phyloP scores from a whole-genome alignment of 2,329 filamentous ascomycete species.

The Colletotrichum higginsianum region DNA sequence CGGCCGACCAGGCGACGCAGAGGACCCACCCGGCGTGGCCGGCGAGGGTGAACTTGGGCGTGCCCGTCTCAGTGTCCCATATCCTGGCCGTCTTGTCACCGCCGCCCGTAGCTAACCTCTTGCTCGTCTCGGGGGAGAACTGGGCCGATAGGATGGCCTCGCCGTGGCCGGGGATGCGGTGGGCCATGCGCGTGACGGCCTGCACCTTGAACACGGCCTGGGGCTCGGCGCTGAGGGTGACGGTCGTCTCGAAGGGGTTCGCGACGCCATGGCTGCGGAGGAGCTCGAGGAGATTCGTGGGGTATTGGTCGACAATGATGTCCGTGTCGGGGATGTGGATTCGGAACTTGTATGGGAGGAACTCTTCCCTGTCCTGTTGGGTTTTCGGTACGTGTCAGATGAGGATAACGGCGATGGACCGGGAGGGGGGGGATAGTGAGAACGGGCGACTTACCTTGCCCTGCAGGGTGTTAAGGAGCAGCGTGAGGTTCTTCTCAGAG shows the following conservation, averaged over 20 bases:
- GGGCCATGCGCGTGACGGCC: conserved; percentile 90
- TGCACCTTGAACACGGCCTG: conserved; percentile 96
- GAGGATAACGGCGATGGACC: neutral
- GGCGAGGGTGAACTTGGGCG: conserved; percentile 86
- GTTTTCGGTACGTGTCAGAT: neutral
- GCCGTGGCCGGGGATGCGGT: conserved; percentile 90
- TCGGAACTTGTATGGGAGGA: conserved; percentile 73
- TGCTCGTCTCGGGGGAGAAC: conserved; percentile 85
- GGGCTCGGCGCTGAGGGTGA: conserved; percentile 76
- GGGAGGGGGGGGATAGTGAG: neutral
- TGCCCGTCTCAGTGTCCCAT: conserved; percentile 96
- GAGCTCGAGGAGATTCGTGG: conserved; percentile 67
- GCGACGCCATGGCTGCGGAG: conserved; percentile 70
- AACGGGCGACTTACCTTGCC: conserved; percentile 71
- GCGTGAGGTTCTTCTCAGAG: conserved; percentile 89
- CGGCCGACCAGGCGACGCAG: conserved; percentile 88
- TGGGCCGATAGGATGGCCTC: conserved; percentile 89
- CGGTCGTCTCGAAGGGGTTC: conserved; percentile 70
- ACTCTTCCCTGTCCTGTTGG: conserved; percentile 68
- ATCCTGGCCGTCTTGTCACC: conserved; percentile 93
- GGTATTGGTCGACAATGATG: conserved; percentile 69
- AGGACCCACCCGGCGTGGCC: conserved; percentile 94
- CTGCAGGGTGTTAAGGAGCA: conserved; percentile 87
- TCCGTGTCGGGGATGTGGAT: conserved; percentile 70
- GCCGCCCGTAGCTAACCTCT: conserved; percentile 86